Conservation (phyloP, 2,329 filamentous ascomycete species). For the Penicillium nordicum region DNA sequence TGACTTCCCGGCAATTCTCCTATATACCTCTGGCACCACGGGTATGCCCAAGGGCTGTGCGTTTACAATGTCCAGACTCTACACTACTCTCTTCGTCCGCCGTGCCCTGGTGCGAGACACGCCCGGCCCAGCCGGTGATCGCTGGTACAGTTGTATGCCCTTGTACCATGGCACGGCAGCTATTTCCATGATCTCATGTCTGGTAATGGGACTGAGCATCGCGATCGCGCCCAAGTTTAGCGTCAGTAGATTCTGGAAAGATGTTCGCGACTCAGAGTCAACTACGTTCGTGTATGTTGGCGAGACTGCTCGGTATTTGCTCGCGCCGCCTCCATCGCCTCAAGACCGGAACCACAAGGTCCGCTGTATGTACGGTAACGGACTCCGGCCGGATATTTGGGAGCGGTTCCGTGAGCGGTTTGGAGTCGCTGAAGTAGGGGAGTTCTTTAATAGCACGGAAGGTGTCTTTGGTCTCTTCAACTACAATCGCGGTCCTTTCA, state of each 20-base stretch:
- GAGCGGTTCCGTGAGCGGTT: slow-evolving; percentile 54
- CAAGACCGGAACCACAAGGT: slow-evolving; percentile 46
- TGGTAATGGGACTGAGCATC: slow-evolving; percentile 50
- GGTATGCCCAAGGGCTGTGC: slow-evolving; percentile 69
- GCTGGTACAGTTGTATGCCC: slow-evolving; percentile 75
- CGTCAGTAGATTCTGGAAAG: slow-evolving; percentile 66
- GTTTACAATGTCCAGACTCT: slow-evolving; percentile 54
- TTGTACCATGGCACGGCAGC: slow-evolving; percentile 73
- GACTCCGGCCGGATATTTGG: slow-evolving; percentile 50
- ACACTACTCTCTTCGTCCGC: slow-evolving; percentile 37
- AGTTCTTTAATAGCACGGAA: slow-evolving; percentile 78
- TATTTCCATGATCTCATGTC: slow-evolving; percentile 55
- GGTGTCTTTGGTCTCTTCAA: slow-evolving; percentile 64
- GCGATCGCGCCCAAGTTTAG: slow-evolving; percentile 56
- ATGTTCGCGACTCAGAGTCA: slow-evolving; percentile 64
- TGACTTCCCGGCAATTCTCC: slow-evolving; percentile 58
- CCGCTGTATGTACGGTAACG: slow-evolving; percentile 49
- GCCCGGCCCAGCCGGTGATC: slow-evolving; percentile 44
- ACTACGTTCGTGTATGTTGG: slow-evolving; percentile 76
- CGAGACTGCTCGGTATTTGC: slow-evolving; percentile 70
- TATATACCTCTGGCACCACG: slow-evolving; percentile 75
- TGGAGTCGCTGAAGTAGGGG: slow-evolving; percentile 53
- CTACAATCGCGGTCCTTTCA: slow-evolving; percentile 59
- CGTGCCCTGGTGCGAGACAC: slow-evolving; percentile 29
- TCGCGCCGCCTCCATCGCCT: slow-evolving; percentile 58